A percentile compares a stretch with the other conserved stretches of the same genome.
Evolutionary conservation across 2,329 filamentous ascomycete genomes (phyloP).

Genomic region (Apiospora malaysiana): DNA sequence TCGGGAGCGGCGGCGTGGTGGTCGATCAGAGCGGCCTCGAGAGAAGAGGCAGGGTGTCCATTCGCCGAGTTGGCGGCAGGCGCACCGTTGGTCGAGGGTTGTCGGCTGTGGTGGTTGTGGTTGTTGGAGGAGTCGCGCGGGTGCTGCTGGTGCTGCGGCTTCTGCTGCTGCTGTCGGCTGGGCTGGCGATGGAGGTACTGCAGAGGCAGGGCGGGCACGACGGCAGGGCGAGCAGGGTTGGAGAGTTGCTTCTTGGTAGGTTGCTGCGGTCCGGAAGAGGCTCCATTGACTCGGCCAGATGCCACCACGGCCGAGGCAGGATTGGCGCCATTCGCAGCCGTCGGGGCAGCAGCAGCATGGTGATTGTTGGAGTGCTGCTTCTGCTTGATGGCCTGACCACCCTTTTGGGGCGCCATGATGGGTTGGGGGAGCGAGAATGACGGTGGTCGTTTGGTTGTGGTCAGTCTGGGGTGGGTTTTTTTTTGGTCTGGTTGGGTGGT

Average conservation of each 20-base stretch:
- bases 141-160: slow-evolving; percentile 18
- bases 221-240: slow-evolving; percentile 31
- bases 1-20: slow-evolving; percentile 27
- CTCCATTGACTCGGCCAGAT: background rate
- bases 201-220: slow-evolving; percentile 40
- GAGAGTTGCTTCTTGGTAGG: slow-evolving; percentile 8
- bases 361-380: slow-evolving; percentile 27
- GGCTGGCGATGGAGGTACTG: slow-evolving; percentile 36
- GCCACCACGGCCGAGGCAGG: background rate
- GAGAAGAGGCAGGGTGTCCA: slow-evolving; percentile 35
- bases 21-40: slow-evolving; percentile 40
- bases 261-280: slow-evolving; percentile 24
- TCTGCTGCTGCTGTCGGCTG: slow-evolving; percentile 24
- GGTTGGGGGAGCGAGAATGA: slow-evolving; percentile 19
- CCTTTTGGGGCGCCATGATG: slow-evolving; percentile 38
- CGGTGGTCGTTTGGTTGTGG: slow-evolving; percentile 13
- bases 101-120: slow-evolving; percentile 25
- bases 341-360: slow-evolving; percentile 33
- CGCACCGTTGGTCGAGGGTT: slow-evolving; percentile 16
- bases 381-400: slow-evolving; percentile 28
- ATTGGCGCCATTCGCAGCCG: slow-evolving; percentile 27
- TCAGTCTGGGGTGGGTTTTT: slow-evolving; percentile 13
- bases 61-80: slow-evolving; percentile 24
- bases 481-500: background rate
- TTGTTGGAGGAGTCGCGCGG: background rate